These are phyloP conservation scores for Podospora didyma DNA, from an alignment of 495 filamentous ascomycete species.

Conservation along the genomic window DNA sequence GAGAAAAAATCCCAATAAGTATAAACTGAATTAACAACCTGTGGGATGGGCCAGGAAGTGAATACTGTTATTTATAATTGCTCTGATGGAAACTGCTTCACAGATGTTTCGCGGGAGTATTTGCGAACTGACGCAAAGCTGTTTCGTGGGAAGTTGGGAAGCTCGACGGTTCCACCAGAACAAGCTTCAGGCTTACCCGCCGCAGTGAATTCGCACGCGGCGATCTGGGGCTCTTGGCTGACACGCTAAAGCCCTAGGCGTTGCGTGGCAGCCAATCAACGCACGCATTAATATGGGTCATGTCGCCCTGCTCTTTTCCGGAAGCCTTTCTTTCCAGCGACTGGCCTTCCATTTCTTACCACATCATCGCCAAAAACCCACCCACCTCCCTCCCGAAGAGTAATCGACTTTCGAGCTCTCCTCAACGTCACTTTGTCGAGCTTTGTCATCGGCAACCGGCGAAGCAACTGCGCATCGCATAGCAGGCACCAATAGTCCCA, in stretches of 20 bases:
- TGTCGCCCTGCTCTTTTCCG: slow-evolving; percentile 7
- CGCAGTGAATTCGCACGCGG: neutral
- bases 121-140: too few relatives aligned
- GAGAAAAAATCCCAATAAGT: too few relatives aligned
- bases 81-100: too few relatives aligned
- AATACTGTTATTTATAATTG: too few relatives aligned
- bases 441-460: neutral
- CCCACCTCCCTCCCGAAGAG: neutral
- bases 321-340: slow-evolving; percentile 11
- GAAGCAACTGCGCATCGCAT: too few relatives aligned
- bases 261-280: slow-evolving; percentile 1
- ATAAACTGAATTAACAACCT: too few relatives aligned
- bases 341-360: neutral
- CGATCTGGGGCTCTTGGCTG: slow-evolving; percentile 11
- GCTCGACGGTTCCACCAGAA: too few relatives aligned
- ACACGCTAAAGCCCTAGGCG: slow-evolving; percentile 3
- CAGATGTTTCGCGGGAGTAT: too few relatives aligned
- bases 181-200: too few relatives aligned
- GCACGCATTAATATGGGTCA: slow-evolving; percentile 1
- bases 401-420: neutral
- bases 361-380: neutral
- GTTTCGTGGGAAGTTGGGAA: too few relatives aligned
- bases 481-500: too few relatives aligned
- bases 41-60: too few relatives aligned
- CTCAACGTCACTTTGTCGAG: slow-evolving; percentile 3